A percentile compares a stretch with the other conserved stretches of the same genome.
These are phyloP conservation scores for Acanthamoeba castellanii DNA, from an alignment of 208 protist species.

Conservation along the genomic window DNA sequence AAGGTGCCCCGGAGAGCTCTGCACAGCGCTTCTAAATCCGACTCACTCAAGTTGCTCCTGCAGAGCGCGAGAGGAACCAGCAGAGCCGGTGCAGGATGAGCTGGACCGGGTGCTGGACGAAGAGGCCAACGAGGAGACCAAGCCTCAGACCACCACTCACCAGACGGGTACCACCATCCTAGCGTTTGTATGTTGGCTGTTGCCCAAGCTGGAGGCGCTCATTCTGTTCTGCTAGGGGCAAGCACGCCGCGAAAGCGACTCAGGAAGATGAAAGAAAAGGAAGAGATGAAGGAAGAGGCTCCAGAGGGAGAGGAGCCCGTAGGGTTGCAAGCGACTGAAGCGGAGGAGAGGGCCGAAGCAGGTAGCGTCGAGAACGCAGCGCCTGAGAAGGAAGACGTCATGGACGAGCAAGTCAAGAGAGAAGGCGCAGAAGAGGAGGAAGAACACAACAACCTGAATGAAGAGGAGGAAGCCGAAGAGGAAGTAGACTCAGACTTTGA, in stretches of 20 bases:
- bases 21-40: background rate
- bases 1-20: background rate
- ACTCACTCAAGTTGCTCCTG: background rate
- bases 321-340: background rate
- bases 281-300: background rate
- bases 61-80: background rate
- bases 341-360: background rate
- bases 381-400: background rate
- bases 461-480: background rate
- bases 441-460: background rate
- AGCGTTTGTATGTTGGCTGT: background rate
- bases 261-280: background rate
- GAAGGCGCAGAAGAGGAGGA: background rate
- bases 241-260: background rate
- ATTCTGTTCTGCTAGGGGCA: background rate
- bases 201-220: background rate
- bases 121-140: background rate
- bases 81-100: background rate
- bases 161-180: background rate
- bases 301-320: background rate
- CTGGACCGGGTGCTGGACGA: background rate
- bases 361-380: too few species aligned
- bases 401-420: background rate
- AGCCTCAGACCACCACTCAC: background rate
- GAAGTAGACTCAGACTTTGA: constrained; percentile 42